Evolutionary conservation across 1,284 basidiomycete genomes (phyloP).

Genomic region (Vanrija sp.): DNA sequence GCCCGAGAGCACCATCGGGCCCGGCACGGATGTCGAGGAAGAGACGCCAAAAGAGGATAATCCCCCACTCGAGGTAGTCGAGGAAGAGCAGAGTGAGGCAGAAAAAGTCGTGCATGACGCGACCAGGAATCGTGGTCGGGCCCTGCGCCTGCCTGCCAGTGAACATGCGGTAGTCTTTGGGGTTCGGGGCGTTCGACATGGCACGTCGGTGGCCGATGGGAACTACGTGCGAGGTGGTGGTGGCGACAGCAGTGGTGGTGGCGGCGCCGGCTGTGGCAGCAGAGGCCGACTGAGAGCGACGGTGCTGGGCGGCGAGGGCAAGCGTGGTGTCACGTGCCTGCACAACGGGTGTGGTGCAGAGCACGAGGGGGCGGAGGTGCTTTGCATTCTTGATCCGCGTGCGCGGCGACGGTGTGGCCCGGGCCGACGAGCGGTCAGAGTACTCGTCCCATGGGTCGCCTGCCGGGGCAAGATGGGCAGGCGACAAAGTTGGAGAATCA

Average conservation of each 20-base stretch:
- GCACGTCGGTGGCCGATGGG: neutral
- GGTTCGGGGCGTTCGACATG: neutral
- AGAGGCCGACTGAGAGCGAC: slow-evolving; percentile 1
- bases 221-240: neutral
- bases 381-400: neutral
- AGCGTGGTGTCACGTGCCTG: slow-evolving; percentile 8
- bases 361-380: slow-evolving; percentile 10
- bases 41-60: slow-evolving; percentile 29
- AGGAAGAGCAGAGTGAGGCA: slow-evolving; percentile 24
- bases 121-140: slow-evolving; percentile 23
- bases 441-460: slow-evolving; percentile 22
- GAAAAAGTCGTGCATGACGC: slow-evolving; percentile 29
- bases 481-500: neutral
- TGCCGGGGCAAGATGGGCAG: slow-evolving; percentile 1
- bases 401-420: slow-evolving; percentile 14
- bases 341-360: slow-evolving; percentile 7
- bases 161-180: neutral
- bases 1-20: slow-evolving; percentile 4
- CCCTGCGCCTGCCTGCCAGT: neutral
- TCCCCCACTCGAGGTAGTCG: slow-evolving; percentile 29
- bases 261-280: neutral
- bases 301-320: slow-evolving; percentile 11
- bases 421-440: slow-evolving; percentile 4
- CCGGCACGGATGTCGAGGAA: slow-evolving; percentile 27
- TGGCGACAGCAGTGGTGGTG: neutral